Evolutionary conservation across 2,329 filamentous ascomycete species (phyloP), one percentile per base, ranked within the genome.

Genomic region (Phaeoacremonium minimum): DNA sequence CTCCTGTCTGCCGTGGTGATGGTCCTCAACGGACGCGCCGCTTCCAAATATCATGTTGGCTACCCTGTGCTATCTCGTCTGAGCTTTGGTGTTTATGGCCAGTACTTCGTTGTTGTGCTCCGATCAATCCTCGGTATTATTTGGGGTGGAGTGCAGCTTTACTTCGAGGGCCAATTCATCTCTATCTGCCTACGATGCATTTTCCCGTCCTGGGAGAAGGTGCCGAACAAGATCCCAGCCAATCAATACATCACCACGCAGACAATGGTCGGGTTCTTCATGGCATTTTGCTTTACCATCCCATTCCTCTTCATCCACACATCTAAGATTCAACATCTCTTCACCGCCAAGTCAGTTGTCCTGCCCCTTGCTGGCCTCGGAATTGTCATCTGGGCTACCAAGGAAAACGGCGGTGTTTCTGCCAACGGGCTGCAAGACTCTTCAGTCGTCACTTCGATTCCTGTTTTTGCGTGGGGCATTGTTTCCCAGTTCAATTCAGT

Each of bases 21-120:
- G 7, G 47, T 58, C 15, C 47, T 57, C 43, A 59, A 58, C 41
- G 55, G 56, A 12, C 45, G 56, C 19, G 56, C 56, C 3, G 53
- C 56, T 13, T 46, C 55, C 3, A 43, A 45, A 32, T 61, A 63
- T 40, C 59, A 63, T 36, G 43, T 62, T 18, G 60, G 58, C 22
- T 60, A 56, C 19, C 58, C 58, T 3, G 55, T 59, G 11, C 58
- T 31, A n/a, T 29, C 15, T n/a, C 35, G 35, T 15, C 22, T 28
- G 7, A 36, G 35, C 35, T 36, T 36, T 20, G 35, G 35, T 15
- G 31, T 36, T 17, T 36, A 30, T 14, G 35, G 35, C 28, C 17
- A 30, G 17, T 36, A 36, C 35, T 36, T 36, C 31, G 35, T 30
- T 11, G 29, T 36, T 12, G 16, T 36, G 6, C 29, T 30, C 12